These are phyloP conservation scores for Dichotomopilus funicola DNA, from an alignment of 2,329 filamentous ascomycete species.

Conservation along the genomic window DNA sequence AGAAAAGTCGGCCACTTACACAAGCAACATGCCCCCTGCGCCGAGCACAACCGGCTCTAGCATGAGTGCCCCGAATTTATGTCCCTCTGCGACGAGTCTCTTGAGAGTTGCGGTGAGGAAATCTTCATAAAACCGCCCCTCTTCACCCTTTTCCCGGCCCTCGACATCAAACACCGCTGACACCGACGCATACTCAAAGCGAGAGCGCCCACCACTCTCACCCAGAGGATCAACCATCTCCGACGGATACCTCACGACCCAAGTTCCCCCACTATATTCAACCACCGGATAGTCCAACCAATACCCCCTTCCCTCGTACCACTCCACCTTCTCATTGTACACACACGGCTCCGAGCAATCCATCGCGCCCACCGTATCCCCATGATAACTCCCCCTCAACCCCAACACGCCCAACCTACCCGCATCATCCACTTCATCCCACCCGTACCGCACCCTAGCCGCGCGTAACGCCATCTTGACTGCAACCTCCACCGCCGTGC, in stretches of 20 bases:
- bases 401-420: conserved; percentile 61
- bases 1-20: conserved; percentile 41
- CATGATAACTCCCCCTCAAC: conserved; percentile 75
- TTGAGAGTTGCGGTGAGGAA: conserved; percentile 54
- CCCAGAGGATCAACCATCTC: conserved; percentile 32
- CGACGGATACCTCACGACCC: conserved; percentile 55
- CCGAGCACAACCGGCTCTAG: conserved; percentile 76
- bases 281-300: conserved; percentile 79
- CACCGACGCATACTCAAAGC: conserved; percentile 44
- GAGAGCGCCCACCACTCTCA: conserved; percentile 26
- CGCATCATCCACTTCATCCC: conserved; percentile 44
- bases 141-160: conserved; percentile 35
- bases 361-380: conserved; percentile 85
- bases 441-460: conserved; percentile 58
- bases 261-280: conserved; percentile 57
- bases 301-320: conserved; percentile 71
- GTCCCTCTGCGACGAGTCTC: conserved; percentile 46
- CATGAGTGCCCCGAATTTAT: conserved; percentile 68
- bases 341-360: conserved; percentile 71
- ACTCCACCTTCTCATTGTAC: conserved; percentile 78
- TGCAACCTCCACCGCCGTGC: conserved; percentile 76
- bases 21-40: conserved; percentile 77
- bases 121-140: conserved; percentile 45
- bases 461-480: conserved; percentile 79
- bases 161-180: conserved; percentile 55